Conservation (phyloP, 2,329 filamentous ascomycete genomes). For the Colletotrichum horii region DNA sequence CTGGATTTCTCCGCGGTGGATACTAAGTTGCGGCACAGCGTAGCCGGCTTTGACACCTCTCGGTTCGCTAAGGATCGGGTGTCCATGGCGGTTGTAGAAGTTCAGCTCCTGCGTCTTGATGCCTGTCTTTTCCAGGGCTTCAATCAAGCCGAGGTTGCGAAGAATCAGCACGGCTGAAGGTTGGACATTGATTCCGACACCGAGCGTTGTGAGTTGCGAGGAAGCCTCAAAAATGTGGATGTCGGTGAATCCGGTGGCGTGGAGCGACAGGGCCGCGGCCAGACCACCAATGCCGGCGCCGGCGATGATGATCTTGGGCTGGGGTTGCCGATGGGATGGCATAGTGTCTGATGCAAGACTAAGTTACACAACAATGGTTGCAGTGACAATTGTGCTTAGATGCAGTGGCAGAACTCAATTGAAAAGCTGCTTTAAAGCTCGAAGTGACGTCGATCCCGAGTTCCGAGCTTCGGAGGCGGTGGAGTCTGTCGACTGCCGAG, state of each 20-base stretch:
- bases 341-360: neutral
- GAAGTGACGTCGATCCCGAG: neutral
- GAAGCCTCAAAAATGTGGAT: slow-evolving; percentile 9
- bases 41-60: neutral
- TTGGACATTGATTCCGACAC: slow-evolving; percentile 7
- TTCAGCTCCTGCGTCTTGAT: slow-evolving; percentile 9
- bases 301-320: slow-evolving; percentile 29
- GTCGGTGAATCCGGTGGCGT: slow-evolving; percentile 8
- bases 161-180: slow-evolving; percentile 8
- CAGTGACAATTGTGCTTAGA: neutral
- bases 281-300: slow-evolving; percentile 24
- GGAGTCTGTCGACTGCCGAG: neutral
- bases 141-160: slow-evolving; percentile 1
- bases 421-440: neutral
- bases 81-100: slow-evolving; percentile 10
- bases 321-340: neutral
- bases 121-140: slow-evolving; percentile 4
- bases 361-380: neutral
- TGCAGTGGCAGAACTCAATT: neutral
- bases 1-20: slow-evolving; percentile 4
- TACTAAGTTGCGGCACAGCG: neutral
- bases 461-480: neutral
- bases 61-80: slow-evolving; percentile 3
- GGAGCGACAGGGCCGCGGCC: slow-evolving; percentile 11
- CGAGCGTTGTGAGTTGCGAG: slow-evolving; percentile 9